phyloP scores from a whole-genome alignment of 2,329 filamentous ascomycete species.

The Macroventuria anomochaeta region DNA sequence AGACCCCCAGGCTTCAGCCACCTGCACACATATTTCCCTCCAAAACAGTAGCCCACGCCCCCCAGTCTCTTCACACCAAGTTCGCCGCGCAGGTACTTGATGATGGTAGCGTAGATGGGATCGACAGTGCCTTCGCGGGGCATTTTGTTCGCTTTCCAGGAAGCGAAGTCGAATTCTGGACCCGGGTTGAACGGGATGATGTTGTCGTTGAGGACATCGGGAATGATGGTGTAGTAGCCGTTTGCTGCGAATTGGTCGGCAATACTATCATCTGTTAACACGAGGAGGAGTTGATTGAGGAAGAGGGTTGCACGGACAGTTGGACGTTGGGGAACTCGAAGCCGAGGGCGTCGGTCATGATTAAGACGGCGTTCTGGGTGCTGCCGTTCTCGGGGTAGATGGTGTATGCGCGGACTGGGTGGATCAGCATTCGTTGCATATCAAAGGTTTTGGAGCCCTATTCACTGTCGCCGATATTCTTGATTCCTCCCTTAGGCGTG shows the following conservation, averaged over 20 bases:
- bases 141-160: conserved; percentile 57
- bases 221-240: conserved; percentile 72
- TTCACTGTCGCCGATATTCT: conserved; percentile 56
- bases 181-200: conserved; percentile 62
- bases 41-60: conserved; percentile 76
- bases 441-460: not conserved
- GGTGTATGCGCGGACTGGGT: conserved; percentile 62
- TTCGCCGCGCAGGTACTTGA: conserved; percentile 65
- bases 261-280: conserved; percentile 51
- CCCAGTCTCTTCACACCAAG: conserved; percentile 64
- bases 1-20: conserved; percentile 68
- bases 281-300: not conserved
- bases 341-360: conserved; percentile 64
- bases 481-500: conserved; percentile 55
- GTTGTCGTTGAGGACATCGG: conserved; percentile 75
- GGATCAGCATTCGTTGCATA: conserved; percentile 2
- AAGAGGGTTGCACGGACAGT: conserved; percentile 37
- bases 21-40: conserved; percentile 66
- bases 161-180: conserved; percentile 56
- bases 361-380: conserved; percentile 62
- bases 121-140: conserved; percentile 54
- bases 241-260: conserved; percentile 78
- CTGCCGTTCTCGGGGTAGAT: conserved; percentile 59
- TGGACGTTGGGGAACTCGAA: conserved; percentile 60
- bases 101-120: conserved; percentile 59